Evolutionary conservation across 208 protist species (phyloP).

Genomic region (Endotrypanum monterogeii): DNA sequence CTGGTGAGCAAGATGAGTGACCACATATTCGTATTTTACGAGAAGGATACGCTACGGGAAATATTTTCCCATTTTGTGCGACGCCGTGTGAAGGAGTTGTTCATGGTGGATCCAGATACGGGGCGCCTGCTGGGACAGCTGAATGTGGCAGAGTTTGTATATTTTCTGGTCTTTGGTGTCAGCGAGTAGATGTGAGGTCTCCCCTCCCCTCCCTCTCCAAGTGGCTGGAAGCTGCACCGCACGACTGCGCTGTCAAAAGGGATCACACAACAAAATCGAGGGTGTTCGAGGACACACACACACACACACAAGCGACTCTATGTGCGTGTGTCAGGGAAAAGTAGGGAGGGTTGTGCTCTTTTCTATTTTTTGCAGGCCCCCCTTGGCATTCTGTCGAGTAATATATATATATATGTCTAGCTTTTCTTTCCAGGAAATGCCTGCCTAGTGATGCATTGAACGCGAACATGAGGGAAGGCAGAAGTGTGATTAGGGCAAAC

Average conservation of each 20-base stretch:
- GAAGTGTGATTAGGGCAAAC: no score
- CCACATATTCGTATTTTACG: slow-evolving; percentile 74
- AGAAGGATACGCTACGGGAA: slow-evolving; percentile 71
- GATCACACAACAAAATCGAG: no score
- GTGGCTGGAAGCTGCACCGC: no score
- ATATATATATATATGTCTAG: not conserved
- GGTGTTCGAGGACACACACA: no score
- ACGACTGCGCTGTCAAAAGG: not conserved
- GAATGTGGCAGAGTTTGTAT: slow-evolving; percentile 75
- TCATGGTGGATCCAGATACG: slow-evolving; percentile 79
- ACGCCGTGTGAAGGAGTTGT: slow-evolving; percentile 82
- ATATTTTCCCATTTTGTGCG: slow-evolving; percentile 89
- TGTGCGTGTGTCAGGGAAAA: no score
- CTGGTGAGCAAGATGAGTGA: slow-evolving; percentile 55
- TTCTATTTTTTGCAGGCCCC: not conserved
- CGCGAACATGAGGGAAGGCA: no score
- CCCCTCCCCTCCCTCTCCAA: no score
- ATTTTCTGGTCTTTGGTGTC: slow-evolving; percentile 72
- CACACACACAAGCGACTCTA: no score
- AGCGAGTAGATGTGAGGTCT: slow-evolving; percentile 1
- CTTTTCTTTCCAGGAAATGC: no score
- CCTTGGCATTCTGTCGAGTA: not conserved
- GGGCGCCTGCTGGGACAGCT: slow-evolving; percentile 76
- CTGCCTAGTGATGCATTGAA: no score
- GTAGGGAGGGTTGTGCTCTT: not conserved